Evolutionary conservation across 257 asterid genomes (phyloP), one percentile per base, ranked within the genome.

Genomic region (Cinchona pubescens): DNA sequence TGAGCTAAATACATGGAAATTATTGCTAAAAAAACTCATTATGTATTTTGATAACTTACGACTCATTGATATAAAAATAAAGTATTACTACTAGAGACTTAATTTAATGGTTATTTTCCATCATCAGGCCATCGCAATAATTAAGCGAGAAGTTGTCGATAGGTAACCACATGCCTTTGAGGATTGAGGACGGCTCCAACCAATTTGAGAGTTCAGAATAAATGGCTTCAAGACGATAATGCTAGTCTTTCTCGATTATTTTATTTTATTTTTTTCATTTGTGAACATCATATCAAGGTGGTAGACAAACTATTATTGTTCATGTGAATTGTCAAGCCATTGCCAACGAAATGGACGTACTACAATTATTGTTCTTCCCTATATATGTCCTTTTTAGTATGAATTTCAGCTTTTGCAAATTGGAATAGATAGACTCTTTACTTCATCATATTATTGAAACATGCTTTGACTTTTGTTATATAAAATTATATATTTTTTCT

Each of bases 141-240:
- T 37, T 37, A 49, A 7, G 63, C 13, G 49, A 55, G 75, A 71
- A 37, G 75, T 35, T 56, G 55, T 14, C 18, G 59, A 73, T 73
- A 73, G 76, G 45, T 60, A 7, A 32, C 23, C 43, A n/a, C n/a
- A 73, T 73, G 70, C 21, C 51, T 1, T 23, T 40, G 12, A 65
- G 49, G 70, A 65, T 65, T 38, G 75, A 71, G 67, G 67, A 14
- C 66, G 53, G 75, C 75, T 35, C 34, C 75, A 38, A 53, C 35
- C 66, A 10, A 12, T 25, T 38, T 29, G 25, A 51, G 7, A 12
- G 29, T 53, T 32, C 37, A 40, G 71, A 67, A 51, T 51, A 27
- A 40, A 23, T 42, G 71, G 55, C 55, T 49, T n/a, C 37, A 53
- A 30, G 42, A 32, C 19, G 32, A 43, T 5, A 29, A 13, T 10